phyloP scores from a whole-genome alignment of 2,329 filamentous ascomycete genomes.

The Colletotrichum somersetense region DNA sequence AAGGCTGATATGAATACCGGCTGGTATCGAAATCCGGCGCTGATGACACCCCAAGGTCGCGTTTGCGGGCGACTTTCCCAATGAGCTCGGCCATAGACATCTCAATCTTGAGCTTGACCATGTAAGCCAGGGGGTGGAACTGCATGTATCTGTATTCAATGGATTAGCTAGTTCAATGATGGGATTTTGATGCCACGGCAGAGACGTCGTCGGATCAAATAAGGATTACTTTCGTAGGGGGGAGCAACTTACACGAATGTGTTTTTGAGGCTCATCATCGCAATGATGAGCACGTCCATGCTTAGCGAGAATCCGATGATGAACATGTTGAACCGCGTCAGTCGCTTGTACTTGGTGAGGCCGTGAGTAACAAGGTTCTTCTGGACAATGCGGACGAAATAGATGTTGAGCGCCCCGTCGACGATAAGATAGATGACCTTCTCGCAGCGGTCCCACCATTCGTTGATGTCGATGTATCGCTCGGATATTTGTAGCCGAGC shows the following conservation, averaged over 20 bases:
- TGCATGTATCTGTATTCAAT: slow-evolving; percentile 56
- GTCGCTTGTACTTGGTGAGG: slow-evolving; percentile 58
- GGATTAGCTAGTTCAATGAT: slow-evolving; percentile 34
- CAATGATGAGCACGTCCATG: slow-evolving; percentile 58
- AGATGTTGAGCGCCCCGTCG: slow-evolving; percentile 62
- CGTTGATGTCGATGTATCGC: slow-evolving; percentile 59
- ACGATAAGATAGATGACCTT: slow-evolving; percentile 64
- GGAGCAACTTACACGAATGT: slow-evolving; percentile 53
- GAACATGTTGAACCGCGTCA: slow-evolving; percentile 59
- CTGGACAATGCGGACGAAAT: slow-evolving; percentile 56
- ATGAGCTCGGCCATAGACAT: slow-evolving; percentile 67
- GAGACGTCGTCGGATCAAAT: neutral
- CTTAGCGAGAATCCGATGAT: slow-evolving; percentile 59
- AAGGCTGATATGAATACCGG: slow-evolving; percentile 23
- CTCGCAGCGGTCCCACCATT: slow-evolving; percentile 65
- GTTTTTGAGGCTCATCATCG: slow-evolving; percentile 59
- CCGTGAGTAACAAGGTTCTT: slow-evolving; percentile 46
- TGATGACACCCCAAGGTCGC: slow-evolving; percentile 33
- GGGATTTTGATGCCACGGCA: neutral
- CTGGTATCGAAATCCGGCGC: slow-evolving; percentile 15
- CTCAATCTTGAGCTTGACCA: slow-evolving; percentile 67
- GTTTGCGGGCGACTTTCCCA: slow-evolving; percentile 51
- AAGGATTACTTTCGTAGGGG: neutral
- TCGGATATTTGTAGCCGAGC: slow-evolving; percentile 59
- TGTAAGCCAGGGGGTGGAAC: slow-evolving; percentile 65